These are phyloP conservation scores for Trichoderma guizhouense DNA, from an alignment of 2,329 filamentous ascomycete species.

Conservation along the genomic window DNA sequence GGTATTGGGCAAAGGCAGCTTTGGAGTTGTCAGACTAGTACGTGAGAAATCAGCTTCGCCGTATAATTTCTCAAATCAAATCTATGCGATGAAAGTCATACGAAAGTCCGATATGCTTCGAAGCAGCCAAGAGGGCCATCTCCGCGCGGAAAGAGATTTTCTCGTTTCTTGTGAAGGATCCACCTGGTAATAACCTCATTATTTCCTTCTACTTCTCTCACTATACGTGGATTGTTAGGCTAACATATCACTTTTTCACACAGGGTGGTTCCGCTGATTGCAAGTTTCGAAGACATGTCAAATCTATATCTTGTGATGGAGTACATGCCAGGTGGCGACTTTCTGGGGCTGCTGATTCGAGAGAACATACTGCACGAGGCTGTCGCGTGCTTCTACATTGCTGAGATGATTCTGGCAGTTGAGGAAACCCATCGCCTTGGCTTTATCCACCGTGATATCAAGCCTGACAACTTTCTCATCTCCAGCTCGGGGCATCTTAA, in stretches of 20 bases:
- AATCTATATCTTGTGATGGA: constrained; percentile 96
- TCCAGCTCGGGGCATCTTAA: constrained; percentile 85
- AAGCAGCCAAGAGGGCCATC: constrained; percentile 86
- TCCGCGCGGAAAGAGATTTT: constrained; percentile 88
- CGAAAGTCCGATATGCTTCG: constrained; percentile 89
- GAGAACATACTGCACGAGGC: constrained; percentile 78
- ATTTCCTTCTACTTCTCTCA: not conserved
- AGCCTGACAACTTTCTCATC: constrained; percentile 96
- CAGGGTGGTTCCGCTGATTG: constrained; percentile 80
- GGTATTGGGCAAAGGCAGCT: constrained; percentile 87
- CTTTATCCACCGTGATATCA: constrained; percentile 94
- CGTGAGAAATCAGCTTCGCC: constrained; percentile 53
- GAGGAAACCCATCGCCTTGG: constrained; percentile 84
- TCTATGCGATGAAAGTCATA: constrained; percentile 97
- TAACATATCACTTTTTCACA: not conserved
- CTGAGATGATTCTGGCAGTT: constrained; percentile 93
- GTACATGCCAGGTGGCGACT: constrained; percentile 96
- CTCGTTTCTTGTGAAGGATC: constrained; percentile 86
- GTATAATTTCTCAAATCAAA: constrained; percentile 41
- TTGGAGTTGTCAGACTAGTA: constrained; percentile 86
- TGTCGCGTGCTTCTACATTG: constrained; percentile 80
- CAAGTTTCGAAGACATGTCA: constrained; percentile 81
- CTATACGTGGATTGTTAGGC: too few relatives aligned
- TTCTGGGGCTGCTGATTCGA: constrained; percentile 79
- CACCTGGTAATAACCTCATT: constrained; percentile 56